Evolutionary conservation across 2,329 filamentous ascomycete genomes (phyloP).

Genomic region (Epichloe sp.): DNA sequence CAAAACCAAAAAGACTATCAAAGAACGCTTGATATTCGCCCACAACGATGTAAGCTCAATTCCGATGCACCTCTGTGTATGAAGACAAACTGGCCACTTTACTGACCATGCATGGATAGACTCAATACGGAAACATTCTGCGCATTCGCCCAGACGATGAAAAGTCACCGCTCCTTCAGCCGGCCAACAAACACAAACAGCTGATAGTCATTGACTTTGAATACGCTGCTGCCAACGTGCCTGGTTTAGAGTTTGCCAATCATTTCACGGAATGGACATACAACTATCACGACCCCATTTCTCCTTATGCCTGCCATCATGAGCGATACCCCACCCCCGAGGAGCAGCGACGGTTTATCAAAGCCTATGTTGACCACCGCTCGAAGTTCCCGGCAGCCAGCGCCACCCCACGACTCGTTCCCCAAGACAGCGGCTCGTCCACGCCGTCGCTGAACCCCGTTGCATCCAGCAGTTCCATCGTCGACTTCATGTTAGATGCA

Average conservation of each 20-base stretch:
- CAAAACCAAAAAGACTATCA: slow-evolving; percentile 52
- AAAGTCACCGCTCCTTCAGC: slow-evolving; percentile 75
- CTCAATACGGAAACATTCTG: slow-evolving; percentile 96
- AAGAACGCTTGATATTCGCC: slow-evolving; percentile 75
- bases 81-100: background rate
- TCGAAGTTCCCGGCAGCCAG: slow-evolving; percentile 47
- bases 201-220: slow-evolving; percentile 97
- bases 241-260: slow-evolving; percentile 87
- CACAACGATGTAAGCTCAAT: slow-evolving; percentile 72
- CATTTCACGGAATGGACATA: slow-evolving; percentile 98
- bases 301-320: slow-evolving; percentile 54
- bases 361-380: slow-evolving; percentile 73
- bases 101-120: slow-evolving; percentile 36
- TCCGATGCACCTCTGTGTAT: too few relatives aligned
- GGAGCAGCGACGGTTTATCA: slow-evolving; percentile 75
- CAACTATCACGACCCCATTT: slow-evolving; percentile 72
- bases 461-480: slow-evolving; percentile 37
- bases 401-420: slow-evolving; percentile 36
- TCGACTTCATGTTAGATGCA: slow-evolving; percentile 74
- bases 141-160: slow-evolving; percentile 54
- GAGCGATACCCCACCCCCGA: slow-evolving; percentile 62
- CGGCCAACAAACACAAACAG: slow-evolving; percentile 89
- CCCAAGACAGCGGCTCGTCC: slow-evolving; percentile 26
- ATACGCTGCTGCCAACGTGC: slow-evolving; percentile 80
- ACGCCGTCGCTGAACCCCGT: slow-evolving; percentile 24